Conservation (phyloP, 306 rosid genomes). For the Lithocarpus polystachyus region DNA sequence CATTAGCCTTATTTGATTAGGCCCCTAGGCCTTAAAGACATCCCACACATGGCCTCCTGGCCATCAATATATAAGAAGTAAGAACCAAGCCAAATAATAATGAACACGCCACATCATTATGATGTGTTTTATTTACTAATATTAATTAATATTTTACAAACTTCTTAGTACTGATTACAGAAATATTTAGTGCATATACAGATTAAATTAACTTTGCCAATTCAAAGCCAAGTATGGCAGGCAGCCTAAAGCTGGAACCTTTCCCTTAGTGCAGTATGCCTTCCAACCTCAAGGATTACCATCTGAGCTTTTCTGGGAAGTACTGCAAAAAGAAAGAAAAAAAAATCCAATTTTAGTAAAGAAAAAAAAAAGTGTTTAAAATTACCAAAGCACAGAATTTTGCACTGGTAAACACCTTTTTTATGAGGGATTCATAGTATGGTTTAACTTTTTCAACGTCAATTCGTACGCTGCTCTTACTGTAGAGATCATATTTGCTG, state of each 20-base stretch:
- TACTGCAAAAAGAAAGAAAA: background rate
- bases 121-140: background rate
- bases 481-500: constrained; percentile 8
- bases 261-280: background rate
- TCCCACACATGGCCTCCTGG: too few species aligned
- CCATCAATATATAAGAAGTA: too few species aligned
- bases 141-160: background rate
- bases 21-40: too few species aligned
- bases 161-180: background rate
- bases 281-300: background rate
- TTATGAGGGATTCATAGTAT: background rate
- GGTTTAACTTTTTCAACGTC: constrained; percentile 10
- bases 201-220: background rate
- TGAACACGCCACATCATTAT: background rate
- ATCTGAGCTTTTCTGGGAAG: background rate
- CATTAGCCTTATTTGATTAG: too few species aligned
- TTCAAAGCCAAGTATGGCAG: background rate
- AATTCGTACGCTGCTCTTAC: background rate
- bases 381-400: background rate
- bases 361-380: background rate
- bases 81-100: too few species aligned
- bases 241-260: background rate
- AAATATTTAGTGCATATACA: background rate
- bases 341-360: too few species aligned
- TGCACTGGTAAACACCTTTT: background rate